Evolutionary conservation across 495 filamentous ascomycete species (phyloP).

Genomic region (Penicillium canescens): DNA sequence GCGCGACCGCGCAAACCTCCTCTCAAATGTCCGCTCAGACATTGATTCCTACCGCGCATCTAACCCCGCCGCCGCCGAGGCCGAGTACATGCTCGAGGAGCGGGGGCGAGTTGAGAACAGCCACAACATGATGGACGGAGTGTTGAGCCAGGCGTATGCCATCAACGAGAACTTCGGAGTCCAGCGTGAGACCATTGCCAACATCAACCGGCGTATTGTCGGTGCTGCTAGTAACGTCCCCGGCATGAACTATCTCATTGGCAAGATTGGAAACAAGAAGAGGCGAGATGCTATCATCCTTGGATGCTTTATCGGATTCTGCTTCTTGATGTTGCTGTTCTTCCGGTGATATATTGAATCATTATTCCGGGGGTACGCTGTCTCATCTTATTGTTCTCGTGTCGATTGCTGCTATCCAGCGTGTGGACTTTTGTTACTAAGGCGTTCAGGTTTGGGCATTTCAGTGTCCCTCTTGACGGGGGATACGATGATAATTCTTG

Average conservation of each 20-base stretch:
- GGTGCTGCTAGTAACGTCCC: constrained; percentile 86
- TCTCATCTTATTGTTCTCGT: constrained; percentile 8
- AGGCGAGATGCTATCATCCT: constrained; percentile 93
- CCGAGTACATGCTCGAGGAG: constrained; percentile 97
- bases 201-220: constrained; percentile 85
- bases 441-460: constrained; percentile 28
- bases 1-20: constrained; percentile 86
- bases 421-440: constrained; percentile 12
- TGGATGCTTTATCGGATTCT: constrained; percentile 85
- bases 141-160: constrained; percentile 95
- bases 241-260: constrained; percentile 90
- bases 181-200: constrained; percentile 83
- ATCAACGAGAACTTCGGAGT: constrained; percentile 88
- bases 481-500: constrained; percentile 21
- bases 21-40: constrained; percentile 86
- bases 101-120: constrained; percentile 79
- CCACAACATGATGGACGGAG: constrained; percentile 82
- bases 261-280: constrained; percentile 92
- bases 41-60: constrained; percentile 83
- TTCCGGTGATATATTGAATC: constrained; percentile 57
- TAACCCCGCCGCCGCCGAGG: constrained; percentile 79
- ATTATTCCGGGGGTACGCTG: background rate
- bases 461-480: constrained; percentile 7
- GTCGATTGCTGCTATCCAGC: constrained; percentile 21
- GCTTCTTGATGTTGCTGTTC: constrained; percentile 82